Evolutionary conservation across 140 eudicot genomes (phyloP).

Genomic region (Bidens hawaiensis): DNA sequence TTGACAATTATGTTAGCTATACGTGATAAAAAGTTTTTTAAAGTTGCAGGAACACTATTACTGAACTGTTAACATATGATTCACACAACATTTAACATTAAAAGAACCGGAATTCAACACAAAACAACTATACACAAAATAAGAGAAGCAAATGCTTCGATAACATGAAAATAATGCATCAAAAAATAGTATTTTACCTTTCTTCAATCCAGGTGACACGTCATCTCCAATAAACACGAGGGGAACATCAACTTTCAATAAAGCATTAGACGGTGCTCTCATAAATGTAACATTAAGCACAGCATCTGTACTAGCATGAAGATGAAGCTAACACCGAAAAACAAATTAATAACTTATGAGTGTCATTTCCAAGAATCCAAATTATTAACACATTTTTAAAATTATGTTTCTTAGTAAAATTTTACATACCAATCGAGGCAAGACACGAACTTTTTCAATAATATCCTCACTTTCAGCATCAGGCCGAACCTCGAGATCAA

Average conservation of each 20-base stretch:
- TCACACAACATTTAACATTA: background rate
- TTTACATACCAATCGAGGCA: constrained; percentile 72
- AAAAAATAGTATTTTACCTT: constrained; percentile 42
- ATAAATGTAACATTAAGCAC: constrained; percentile 82
- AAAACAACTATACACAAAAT: background rate
- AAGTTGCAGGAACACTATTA: background rate
- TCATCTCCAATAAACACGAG: constrained; percentile 89
- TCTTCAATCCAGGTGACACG: constrained; percentile 77
- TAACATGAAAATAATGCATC: background rate
- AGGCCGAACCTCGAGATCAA: constrained; percentile 69
- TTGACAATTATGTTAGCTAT: background rate
- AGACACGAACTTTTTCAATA: constrained; percentile 80
- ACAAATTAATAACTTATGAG: background rate
- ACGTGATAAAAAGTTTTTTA: background rate
- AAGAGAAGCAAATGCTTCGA: background rate
- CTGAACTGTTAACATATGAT: background rate
- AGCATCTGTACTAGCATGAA: constrained; percentile 74
- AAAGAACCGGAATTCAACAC: background rate
- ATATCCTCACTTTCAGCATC: constrained; percentile 51
- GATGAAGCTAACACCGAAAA: constrained; percentile 62
- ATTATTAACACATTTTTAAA: background rate
- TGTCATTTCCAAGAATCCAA: background rate
- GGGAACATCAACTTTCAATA: constrained; percentile 87
- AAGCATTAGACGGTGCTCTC: constrained; percentile 86
- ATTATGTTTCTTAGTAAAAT: no score